Conservation (phyloP, 2,329 filamentous ascomycete genomes). For the Trichophaea hybrida region DNA sequence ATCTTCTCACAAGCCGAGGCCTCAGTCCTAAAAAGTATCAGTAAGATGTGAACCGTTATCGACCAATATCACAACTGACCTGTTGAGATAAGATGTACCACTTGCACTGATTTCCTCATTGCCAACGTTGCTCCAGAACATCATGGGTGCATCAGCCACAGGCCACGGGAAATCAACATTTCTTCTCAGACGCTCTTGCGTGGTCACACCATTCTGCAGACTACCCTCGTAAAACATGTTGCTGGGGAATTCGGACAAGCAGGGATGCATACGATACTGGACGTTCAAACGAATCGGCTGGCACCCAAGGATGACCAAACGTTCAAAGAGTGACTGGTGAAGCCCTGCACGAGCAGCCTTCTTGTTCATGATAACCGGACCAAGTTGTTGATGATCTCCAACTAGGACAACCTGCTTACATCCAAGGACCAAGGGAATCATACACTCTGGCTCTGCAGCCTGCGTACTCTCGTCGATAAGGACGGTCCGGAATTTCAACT, state of each 20-base stretch:
- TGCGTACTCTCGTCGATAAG: conserved; percentile 97
- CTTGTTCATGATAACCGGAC: conserved; percentile 99
- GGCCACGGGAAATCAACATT: conserved; percentile 99
- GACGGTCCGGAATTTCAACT: conserved; percentile 97
- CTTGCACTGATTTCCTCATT: conserved; percentile 97
- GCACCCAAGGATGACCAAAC: conserved; percentile 79
- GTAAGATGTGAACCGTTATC: not conserved
- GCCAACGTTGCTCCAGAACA: conserved; percentile 98
- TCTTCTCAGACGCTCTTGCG: conserved; percentile 69
- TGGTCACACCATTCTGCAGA: conserved; percentile 89
- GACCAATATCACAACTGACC: conserved; percentile 8
- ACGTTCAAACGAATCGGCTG: conserved; percentile 87
- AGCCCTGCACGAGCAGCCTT: conserved; percentile 95
- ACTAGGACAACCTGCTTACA: conserved; percentile 99
- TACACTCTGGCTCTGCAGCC: conserved; percentile 93
- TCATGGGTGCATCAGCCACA: conserved; percentile 87
- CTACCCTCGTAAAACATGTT: conserved; percentile 99
- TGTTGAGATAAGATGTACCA: conserved; percentile 90
- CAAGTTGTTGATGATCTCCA: conserved; percentile 93
- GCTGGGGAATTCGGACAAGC: conserved; percentile 89
- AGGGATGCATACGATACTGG: conserved; percentile 98
- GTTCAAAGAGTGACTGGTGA: conserved; percentile 97
- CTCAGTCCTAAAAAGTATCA: conserved; percentile 51
- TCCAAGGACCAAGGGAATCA: conserved; percentile 92
- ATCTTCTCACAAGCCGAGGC: conserved; percentile 97